Evolutionary conservation across 2,329 filamentous ascomycete genomes (phyloP).

Genomic region (Penicillium crustosum): DNA sequence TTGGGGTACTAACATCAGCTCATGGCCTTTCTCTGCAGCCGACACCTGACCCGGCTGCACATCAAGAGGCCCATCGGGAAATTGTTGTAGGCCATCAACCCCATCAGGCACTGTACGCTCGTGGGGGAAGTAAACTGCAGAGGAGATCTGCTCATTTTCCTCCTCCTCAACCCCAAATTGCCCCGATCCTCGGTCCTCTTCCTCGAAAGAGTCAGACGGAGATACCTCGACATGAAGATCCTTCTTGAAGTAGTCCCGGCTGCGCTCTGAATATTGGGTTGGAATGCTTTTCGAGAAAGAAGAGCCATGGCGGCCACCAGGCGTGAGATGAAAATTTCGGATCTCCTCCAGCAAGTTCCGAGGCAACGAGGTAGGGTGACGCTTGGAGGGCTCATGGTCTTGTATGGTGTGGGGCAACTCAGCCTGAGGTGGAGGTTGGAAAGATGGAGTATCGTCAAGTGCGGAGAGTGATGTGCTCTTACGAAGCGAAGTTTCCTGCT

Average conservation of each 20-base stretch:
- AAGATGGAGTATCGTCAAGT: slow-evolving; percentile 25
- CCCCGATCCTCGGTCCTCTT: slow-evolving; percentile 23
- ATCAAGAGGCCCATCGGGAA: slow-evolving; percentile 21
- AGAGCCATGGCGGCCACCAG: slow-evolving; percentile 46
- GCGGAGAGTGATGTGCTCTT: slow-evolving; percentile 33
- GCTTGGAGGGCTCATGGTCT: slow-evolving; percentile 27
- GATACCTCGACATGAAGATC: slow-evolving; percentile 20
- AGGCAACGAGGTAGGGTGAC: slow-evolving; percentile 43
- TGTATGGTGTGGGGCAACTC: slow-evolving; percentile 12
- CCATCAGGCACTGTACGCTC: slow-evolving; percentile 46
- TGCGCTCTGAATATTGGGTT: slow-evolving; percentile 37
- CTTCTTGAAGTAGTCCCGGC: slow-evolving; percentile 31
- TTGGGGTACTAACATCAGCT: slow-evolving; percentile 31
- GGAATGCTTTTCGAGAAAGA: slow-evolving; percentile 47
- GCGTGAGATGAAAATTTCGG: slow-evolving; percentile 54
- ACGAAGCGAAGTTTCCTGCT: slow-evolving; percentile 24
- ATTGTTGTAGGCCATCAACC: slow-evolving; percentile 26
- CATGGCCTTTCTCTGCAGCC: slow-evolving; percentile 28
- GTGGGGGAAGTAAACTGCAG: slow-evolving; percentile 64
- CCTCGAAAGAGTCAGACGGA: slow-evolving; percentile 26
- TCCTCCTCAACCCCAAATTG: slow-evolving; percentile 57
- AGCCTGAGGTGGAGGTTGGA: slow-evolving; percentile 16
- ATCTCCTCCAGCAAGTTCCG: slow-evolving; percentile 57
- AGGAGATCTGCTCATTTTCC: slow-evolving; percentile 63
- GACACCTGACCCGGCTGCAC: slow-evolving; percentile 28